These are phyloP conservation scores for Vinca minor DNA, from an alignment of 257 asterid species.

Conservation along the genomic window DNA sequence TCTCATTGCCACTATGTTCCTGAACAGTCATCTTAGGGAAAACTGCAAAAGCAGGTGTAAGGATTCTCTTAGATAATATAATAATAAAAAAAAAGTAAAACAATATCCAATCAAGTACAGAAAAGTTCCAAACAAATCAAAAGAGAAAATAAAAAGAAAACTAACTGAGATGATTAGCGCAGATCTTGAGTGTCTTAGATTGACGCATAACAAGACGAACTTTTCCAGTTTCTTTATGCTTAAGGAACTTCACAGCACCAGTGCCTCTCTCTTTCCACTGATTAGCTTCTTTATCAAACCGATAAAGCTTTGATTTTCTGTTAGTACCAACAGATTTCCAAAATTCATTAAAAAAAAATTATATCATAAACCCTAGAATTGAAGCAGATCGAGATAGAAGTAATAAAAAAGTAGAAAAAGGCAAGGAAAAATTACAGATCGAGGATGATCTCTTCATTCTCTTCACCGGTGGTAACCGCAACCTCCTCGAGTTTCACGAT, in stretches of 20 bases:
- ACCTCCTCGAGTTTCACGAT: conserved; percentile 49
- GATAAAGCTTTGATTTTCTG: conserved; percentile 45
- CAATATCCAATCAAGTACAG: too few relatives aligned
- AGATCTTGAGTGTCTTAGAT: conserved; percentile 47
- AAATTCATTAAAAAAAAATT: not conserved
- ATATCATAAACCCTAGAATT: conserved; percentile 16
- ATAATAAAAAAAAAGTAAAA: too few relatives aligned
- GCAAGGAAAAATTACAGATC: conserved; percentile 34
- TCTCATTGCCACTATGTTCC: conserved; percentile 43
- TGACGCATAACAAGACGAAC: conserved; percentile 49
- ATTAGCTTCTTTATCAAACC: conserved; percentile 40
- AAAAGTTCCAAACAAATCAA: not conserved
- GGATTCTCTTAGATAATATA: conserved; percentile 11
- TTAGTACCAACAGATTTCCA: not conserved
- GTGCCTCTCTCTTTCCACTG: conserved; percentile 56
- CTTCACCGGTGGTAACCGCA: conserved; percentile 55
- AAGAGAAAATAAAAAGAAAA: not conserved
- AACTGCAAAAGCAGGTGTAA: conserved; percentile 19
- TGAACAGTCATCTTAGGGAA: conserved; percentile 34
- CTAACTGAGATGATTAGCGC: conserved; percentile 46
- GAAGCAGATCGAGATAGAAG: conserved; percentile 12
- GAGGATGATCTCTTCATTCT: conserved; percentile 43
- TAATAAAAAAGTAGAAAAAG: not conserved
- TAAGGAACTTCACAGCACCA: conserved; percentile 38
- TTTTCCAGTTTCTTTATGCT: conserved; percentile 38